Evolutionary conservation across 2,329 filamentous ascomycete genomes (phyloP), one percentile per base, ranked within the genome.

Genomic region (Cladosporium cucumerinum): DNA sequence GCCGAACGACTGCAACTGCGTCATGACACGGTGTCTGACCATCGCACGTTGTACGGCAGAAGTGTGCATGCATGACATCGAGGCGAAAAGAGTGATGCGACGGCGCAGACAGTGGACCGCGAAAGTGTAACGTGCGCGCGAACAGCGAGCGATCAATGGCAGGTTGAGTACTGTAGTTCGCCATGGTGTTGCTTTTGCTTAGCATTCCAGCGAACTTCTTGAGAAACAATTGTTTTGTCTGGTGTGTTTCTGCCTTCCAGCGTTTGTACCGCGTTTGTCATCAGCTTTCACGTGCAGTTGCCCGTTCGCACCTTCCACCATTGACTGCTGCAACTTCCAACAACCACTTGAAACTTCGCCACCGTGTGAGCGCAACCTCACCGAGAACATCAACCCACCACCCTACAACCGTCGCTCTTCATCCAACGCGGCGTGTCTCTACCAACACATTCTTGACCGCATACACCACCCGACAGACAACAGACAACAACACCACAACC

Each of bases 21-120:
- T 54, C 59, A 54, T 55, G 25, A 28, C 11, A 32, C 25, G 25
- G 60, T 46, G 25, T 34, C 49, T 62, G 49, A 34, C 49, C 49
- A 55, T 48, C 60, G 49, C 60, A 55, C 34, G 49, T 62, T 46
- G 49, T 30, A 34, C 60, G 23, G 39, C 48, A 28, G 48, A 43
- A 43, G 34, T 21, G 39, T 46, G 39, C 23, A 46, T 46, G 39
- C 14, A 46, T 55, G 34, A 36, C 49, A 36, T 62, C 30, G 60
- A 55, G 23, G 60, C 49, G 30, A 48, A 25, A 34, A 46, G n/a
- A 51, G 26, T 46, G 58, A 62, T 54, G 60, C 32, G 32, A 61
- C 26, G 58, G 49, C 46, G 46, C 30, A 51, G 21, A 32, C 14
- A 32, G 49, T 55, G 60, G 60, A 62, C 25, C 7, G 34, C 21